Conservation (phyloP, 306 rosid species). For the Trifolium pratense region DNA sequence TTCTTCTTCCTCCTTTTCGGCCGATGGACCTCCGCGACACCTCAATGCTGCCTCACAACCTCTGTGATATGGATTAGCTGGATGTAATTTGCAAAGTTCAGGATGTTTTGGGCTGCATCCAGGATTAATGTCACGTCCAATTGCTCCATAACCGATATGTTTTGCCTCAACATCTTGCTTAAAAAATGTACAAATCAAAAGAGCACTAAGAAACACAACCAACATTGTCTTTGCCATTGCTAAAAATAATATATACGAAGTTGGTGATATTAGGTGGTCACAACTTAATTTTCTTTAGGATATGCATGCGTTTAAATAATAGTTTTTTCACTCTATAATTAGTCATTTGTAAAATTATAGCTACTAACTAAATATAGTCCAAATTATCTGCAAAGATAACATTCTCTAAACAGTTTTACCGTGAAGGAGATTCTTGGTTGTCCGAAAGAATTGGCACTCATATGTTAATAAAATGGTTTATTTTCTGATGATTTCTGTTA, state of each 20-base stretch:
- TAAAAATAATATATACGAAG: too few species aligned
- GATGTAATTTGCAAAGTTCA: background rate
- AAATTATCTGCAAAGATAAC: too few species aligned
- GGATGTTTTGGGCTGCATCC: conserved; percentile 16
- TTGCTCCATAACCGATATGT: background rate
- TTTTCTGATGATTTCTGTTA: too few species aligned
- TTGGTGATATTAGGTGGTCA: too few species aligned
- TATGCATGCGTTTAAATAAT: too few species aligned
- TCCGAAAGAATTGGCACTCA: background rate
- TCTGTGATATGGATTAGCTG: too few species aligned
- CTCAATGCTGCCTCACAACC: too few species aligned
- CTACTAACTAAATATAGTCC: background rate
- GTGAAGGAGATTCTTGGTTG: background rate
- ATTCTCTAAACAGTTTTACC: background rate
- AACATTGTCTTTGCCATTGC: background rate
- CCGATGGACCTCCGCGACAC: too few species aligned
- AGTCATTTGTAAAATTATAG: too few species aligned
- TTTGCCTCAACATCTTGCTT: background rate
- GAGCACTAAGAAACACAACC: background rate
- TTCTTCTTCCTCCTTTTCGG: fast-evolving
- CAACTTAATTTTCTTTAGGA: too few species aligned
- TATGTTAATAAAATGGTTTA: too few species aligned
- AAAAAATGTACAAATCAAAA: background rate
- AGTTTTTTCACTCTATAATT: too few species aligned
- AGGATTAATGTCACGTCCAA: background rate